phyloP scores from a whole-genome alignment of 106 monocot species.

The Dendrobium chrysotoxum region DNA sequence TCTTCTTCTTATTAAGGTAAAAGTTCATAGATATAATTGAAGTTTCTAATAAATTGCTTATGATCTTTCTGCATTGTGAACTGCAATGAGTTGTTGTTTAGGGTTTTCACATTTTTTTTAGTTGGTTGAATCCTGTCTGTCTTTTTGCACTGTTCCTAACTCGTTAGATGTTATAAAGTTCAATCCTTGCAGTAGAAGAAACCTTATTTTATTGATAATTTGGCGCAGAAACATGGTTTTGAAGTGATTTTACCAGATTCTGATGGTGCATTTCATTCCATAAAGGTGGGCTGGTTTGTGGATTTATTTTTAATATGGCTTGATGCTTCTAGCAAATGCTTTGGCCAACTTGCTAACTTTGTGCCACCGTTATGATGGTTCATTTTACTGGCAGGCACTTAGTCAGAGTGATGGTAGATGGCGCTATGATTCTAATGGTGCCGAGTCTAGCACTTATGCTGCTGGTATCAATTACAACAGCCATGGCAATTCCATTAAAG shows the following conservation, averaged over 20 bases:
- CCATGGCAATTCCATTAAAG: background rate
- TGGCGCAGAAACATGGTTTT: constrained; percentile 64
- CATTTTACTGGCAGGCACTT: constrained; percentile 47
- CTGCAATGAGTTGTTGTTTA: background rate
- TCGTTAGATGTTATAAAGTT: background rate
- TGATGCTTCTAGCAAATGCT: background rate
- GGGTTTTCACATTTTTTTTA: background rate
- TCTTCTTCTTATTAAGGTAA: constrained; percentile 76
- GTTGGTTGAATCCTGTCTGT: background rate
- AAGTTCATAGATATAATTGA: background rate
- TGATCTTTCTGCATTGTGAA: background rate
- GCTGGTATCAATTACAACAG: constrained; percentile 50
- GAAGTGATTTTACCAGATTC: constrained; percentile 45
- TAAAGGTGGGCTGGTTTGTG: constrained; percentile 47
- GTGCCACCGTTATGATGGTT: background rate
- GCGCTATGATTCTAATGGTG: constrained; percentile 64
- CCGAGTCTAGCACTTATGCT: constrained; percentile 82
- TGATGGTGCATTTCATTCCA: constrained; percentile 58
- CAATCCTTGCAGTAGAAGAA: background rate
- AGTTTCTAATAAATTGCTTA: background rate
- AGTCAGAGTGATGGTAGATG: constrained; percentile 98
- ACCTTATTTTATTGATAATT: background rate
- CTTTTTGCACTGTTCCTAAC: background rate
- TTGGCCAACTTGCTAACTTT: background rate
- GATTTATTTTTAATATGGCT: background rate